These are phyloP conservation scores for Didymella segeticola DNA, from an alignment of 2,329 filamentous ascomycete genomes.

Conservation along the genomic window DNA sequence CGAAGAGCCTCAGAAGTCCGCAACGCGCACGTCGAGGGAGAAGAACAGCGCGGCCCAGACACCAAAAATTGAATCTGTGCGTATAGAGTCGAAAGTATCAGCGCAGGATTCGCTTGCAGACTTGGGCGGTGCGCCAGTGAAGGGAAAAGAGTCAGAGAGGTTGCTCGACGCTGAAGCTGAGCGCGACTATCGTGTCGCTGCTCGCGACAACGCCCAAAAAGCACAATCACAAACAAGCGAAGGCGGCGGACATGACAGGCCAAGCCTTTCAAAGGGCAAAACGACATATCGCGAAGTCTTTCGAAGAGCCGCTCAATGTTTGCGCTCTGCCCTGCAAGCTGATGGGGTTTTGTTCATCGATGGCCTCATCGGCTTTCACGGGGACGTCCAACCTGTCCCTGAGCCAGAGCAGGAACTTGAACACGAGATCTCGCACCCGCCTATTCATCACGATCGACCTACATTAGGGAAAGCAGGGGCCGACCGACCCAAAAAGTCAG, in stretches of 20 bases:
- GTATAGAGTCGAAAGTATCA: neutral
- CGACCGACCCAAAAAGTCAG: neutral
- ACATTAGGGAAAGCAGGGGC: neutral
- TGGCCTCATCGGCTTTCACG: slow-evolving; percentile 24
- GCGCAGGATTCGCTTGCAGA: neutral
- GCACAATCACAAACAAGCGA: neutral
- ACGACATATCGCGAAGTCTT: slow-evolving; percentile 25
- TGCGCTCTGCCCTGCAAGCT: slow-evolving; percentile 17
- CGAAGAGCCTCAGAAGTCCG: neutral
- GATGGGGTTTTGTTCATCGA: slow-evolving; percentile 26
- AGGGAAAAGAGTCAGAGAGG: slow-evolving; percentile 3
- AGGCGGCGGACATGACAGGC: neutral
- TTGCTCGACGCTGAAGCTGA: neutral
- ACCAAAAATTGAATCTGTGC: neutral
- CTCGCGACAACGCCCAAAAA: neutral
- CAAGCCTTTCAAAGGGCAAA: neutral
- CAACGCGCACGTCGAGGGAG: neutral
- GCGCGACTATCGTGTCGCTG: neutral
- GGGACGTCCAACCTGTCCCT: slow-evolving; percentile 15
- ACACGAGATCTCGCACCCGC: neutral
- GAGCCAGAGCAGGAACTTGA: slow-evolving; percentile 23
- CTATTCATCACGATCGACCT: neutral
- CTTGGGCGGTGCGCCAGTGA: neutral
- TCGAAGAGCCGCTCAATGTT: slow-evolving; percentile 19
- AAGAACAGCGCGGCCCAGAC: neutral